Base-by-base conservation (phyloP, 2,329 filamentous ascomycete species). In the Monosporascus sp. region DNA sequence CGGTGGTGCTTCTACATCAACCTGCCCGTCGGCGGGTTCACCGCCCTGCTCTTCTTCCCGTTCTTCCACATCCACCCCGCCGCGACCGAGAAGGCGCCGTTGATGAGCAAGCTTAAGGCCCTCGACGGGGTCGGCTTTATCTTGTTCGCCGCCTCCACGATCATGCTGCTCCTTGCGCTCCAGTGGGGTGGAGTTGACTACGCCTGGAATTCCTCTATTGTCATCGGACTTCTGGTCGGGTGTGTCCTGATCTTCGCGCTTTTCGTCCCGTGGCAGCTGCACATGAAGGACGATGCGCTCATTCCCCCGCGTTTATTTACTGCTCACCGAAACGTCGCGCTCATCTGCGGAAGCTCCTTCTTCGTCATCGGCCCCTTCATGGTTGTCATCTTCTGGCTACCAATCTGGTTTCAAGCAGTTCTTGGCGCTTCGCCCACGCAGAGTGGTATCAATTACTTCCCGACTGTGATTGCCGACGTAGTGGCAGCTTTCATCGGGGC, bases 141-240 rank as follows among this genome's bases (percentile, higher is more conserved):
- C 2, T 25, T 58, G 18, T 54, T 58, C 20, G 44, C 51, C 5
- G 57, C 52, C 0, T 24, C 50, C 2, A 46, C 58, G 1, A 52
- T 41, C 9, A 57, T 60, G 57, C 50, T 62, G 1, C 38, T 62
- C 0, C 43, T 62, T 1, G 55, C 54, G 9, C 47, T 62, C 0
- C 54, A 58, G 17, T 62, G 57, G 58, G 51, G 51, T n/a, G 57
- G 50, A 7, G 37, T 50, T 7, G 22, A 48, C 7, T 58, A 50
- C 35, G 22, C 54, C 2, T 62, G 57, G 60, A 18, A 18, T 4
- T 54, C 62, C 55, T 60, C 57, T 1, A 18, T 53, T 11, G 49
- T 66, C 22, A 59, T 64, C 37, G 62, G 61, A 1, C 50, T 57
- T n/a, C 51, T 66, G 15, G 59, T 64, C 2, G 57, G 60, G 2